A percentile compares a stretch with the other conserved stretches of the same genome.
Conservation (phyloP, 345 rosid species). For the Populus nigra region DNA sequence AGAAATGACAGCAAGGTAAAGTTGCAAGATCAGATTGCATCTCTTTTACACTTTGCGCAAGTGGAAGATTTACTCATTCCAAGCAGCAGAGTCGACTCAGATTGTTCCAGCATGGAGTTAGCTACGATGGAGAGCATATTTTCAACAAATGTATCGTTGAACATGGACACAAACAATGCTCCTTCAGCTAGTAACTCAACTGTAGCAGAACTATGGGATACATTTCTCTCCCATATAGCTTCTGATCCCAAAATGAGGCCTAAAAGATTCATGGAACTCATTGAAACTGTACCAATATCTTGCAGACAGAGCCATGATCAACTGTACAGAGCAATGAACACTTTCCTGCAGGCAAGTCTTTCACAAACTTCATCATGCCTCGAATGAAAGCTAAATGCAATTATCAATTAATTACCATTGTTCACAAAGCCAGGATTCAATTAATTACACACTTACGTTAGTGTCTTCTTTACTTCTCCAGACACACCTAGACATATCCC, state of each 20-base stretch:
- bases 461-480: slow-evolving; percentile 20
- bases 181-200: slow-evolving; percentile 40
- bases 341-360: slow-evolving; percentile 52
- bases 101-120: slow-evolving; percentile 48
- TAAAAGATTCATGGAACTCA: slow-evolving; percentile 48
- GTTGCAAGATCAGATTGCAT: slow-evolving; percentile 58
- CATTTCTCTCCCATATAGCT: slow-evolving; percentile 44
- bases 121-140: slow-evolving; percentile 55
- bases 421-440: background rate
- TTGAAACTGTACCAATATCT: slow-evolving; percentile 56
- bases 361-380: background rate
- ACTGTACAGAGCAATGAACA: slow-evolving; percentile 60
- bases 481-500: slow-evolving; percentile 52
- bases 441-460: background rate
- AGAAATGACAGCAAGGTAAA: slow-evolving; percentile 37
- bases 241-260: slow-evolving; percentile 44
- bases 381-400: background rate
- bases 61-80: slow-evolving; percentile 57
- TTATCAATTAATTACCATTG: background rate
- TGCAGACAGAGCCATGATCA: slow-evolving; percentile 62
- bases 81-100: slow-evolving; percentile 18
- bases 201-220: slow-evolving; percentile 66
- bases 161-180: slow-evolving; percentile 31
- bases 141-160: slow-evolving; percentile 40
- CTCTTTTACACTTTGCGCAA: slow-evolving; percentile 49